phyloP scores from a whole-genome alignment of 1,284 basidiomycete species.

The Leccinum brunneo-olivaceum region DNA sequence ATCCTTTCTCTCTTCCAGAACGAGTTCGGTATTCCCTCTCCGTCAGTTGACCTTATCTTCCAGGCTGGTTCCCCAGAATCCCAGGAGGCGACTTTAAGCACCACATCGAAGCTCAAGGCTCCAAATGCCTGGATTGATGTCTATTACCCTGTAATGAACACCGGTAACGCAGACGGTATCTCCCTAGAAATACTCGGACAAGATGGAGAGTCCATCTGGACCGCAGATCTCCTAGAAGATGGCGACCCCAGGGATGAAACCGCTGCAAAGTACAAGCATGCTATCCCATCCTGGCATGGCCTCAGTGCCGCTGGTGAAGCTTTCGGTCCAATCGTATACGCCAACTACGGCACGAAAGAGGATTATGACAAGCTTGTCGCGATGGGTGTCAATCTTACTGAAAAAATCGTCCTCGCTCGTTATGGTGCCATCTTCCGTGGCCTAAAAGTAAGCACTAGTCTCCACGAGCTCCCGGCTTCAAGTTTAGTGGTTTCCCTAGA shows the following conservation, averaged over 20 bases:
- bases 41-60: constrained; percentile 48
- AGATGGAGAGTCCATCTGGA: constrained; percentile 56
- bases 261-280: constrained; percentile 52
- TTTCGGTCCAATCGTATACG: constrained; percentile 71
- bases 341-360: constrained; percentile 73
- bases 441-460: constrained; percentile 49
- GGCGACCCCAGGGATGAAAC: constrained; percentile 58
- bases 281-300: constrained; percentile 66
- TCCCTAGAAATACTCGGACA: constrained; percentile 54
- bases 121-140: constrained; percentile 74
- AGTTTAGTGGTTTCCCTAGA: constrained; percentile 34
- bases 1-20: constrained; percentile 59
- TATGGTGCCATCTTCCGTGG: constrained; percentile 84
- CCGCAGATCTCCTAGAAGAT: constrained; percentile 64
- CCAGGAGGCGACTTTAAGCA: constrained; percentile 53
- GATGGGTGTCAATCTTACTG: constrained; percentile 67
- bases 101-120: constrained; percentile 36
- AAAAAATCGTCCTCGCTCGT: constrained; percentile 78
- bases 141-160: constrained; percentile 83
- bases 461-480: not conserved
- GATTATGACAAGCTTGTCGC: constrained; percentile 65
- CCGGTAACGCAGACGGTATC: constrained; percentile 49
- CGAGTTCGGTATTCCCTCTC: constrained; percentile 47
- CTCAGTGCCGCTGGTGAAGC: constrained; percentile 60
- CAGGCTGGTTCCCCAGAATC: constrained; percentile 60